Conservation (phyloP, 176 grass and related monocot species). For the Hyparrhenia diplandra region DNA sequence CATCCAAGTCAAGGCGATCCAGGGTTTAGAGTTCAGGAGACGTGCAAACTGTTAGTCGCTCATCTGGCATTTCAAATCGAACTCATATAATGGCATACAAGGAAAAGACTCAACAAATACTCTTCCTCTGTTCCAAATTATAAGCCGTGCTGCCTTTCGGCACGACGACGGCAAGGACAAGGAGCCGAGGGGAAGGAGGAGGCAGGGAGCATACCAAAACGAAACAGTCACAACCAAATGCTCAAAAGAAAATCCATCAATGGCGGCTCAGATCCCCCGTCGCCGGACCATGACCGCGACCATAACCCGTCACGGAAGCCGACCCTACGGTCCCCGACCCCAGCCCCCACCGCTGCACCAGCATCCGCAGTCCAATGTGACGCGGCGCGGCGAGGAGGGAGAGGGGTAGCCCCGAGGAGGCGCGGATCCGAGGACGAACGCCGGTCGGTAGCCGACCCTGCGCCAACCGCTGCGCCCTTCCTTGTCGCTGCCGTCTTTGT, state of each 20-base stretch:
- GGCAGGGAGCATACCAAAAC: neutral
- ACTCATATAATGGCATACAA: neutral
- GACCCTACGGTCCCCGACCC: slow-evolving; percentile 14
- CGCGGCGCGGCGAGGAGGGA: neutral
- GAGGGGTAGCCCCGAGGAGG: slow-evolving; percentile 1
- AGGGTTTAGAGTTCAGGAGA: neutral
- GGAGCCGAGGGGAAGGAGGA: too few relatives aligned
- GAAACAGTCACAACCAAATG: neutral
- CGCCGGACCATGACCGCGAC: neutral
- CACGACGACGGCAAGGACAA: too few relatives aligned
- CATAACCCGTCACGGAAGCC: neutral
- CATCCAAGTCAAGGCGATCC: too few relatives aligned
- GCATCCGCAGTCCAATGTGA: neutral
- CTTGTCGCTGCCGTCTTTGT: slow-evolving; percentile 7
- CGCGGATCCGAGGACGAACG: neutral
- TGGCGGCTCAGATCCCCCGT: slow-evolving; percentile 22
- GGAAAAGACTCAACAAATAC: neutral
- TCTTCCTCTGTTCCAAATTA: too few relatives aligned
- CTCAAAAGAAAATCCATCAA: neutral
- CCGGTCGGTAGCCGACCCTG: neutral
- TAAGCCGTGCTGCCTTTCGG: too few relatives aligned
- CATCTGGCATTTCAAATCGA: too few relatives aligned
- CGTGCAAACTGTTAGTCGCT: neutral
- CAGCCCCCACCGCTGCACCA: neutral
- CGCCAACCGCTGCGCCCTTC: neutral